Percentiles rank a stretch among this genome's conserved stretches.
Conservation (phyloP, 371 early-diverging fungal species). For the Mortierella sp. region DNA sequence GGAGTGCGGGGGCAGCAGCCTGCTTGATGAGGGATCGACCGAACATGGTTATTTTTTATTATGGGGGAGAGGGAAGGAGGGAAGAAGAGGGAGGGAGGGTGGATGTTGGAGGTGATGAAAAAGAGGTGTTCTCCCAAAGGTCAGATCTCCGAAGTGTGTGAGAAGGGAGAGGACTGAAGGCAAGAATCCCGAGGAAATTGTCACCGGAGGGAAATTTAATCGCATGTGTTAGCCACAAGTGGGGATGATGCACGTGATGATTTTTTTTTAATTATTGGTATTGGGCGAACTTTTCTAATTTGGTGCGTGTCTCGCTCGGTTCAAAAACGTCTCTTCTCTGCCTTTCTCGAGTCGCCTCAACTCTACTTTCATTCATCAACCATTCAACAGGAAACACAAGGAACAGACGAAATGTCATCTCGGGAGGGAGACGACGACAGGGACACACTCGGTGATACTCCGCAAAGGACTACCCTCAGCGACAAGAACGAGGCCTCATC, state of each 20-base stretch:
- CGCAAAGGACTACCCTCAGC: background rate
- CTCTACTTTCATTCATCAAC: background rate
- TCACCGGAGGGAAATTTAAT: background rate
- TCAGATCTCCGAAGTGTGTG: conserved; percentile 8
- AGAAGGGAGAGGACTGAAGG: background rate
- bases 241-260: background rate
- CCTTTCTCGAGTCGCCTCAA: background rate
- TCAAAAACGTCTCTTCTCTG: too few species aligned
- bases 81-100: background rate
- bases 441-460: conserved; percentile 10
- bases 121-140: conserved; percentile 5
- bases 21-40: conserved; percentile 38
- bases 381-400: background rate
- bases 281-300: too few species aligned
- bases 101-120: background rate
- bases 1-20: conserved; percentile 31
- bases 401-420: conserved; percentile 20
- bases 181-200: background rate
- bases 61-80: background rate
- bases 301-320: too few species aligned
- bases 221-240: background rate
- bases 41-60: conserved; percentile 17
- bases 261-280: background rate
- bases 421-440: conserved; percentile 19
- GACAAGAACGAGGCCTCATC: background rate